Evolutionary conservation across 2,329 filamentous ascomycete species (phyloP).

Genomic region (Ophiostoma quercus): DNA sequence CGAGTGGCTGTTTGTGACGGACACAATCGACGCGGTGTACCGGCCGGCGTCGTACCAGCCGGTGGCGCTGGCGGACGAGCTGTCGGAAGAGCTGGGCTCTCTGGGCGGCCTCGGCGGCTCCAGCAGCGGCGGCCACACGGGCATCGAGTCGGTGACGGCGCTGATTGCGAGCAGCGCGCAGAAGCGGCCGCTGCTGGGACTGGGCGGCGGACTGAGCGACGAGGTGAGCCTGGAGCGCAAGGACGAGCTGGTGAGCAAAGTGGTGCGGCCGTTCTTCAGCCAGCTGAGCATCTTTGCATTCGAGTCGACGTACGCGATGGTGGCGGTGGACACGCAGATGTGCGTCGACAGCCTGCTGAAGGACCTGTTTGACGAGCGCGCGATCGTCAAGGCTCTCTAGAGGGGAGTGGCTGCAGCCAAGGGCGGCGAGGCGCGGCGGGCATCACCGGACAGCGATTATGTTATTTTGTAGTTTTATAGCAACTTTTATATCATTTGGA

Average conservation of each 20-base stretch:
- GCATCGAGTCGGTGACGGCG: conserved; percentile 37
- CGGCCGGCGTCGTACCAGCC: conserved; percentile 64
- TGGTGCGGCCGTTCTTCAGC: conserved; percentile 82
- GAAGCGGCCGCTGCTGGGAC: conserved; percentile 48
- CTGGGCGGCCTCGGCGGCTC: not conserved
- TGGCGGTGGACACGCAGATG: conserved; percentile 57
- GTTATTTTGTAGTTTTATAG: not conserved
- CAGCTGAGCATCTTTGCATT: conserved; percentile 91
- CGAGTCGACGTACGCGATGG: conserved; percentile 87
- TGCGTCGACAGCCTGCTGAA: conserved; percentile 61
- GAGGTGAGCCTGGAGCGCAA: conserved; percentile 54
- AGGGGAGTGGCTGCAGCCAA: not conserved
- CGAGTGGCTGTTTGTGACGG: conserved; percentile 95
- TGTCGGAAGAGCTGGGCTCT: conserved; percentile 50
- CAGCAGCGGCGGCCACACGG: not conserved
- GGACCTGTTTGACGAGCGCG: conserved; percentile 77
- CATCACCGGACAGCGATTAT: not conserved
- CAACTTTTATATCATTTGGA: not conserved
- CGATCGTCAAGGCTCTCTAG: conserved; percentile 55
- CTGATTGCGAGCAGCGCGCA: conserved; percentile 36
- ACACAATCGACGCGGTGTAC: conserved; percentile 95
- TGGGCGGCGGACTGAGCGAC: conserved; percentile 49
- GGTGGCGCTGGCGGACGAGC: conserved; percentile 66
- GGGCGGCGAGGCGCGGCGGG: not conserved
- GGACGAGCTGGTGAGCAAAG: conserved; percentile 66